phyloP scores from a whole-genome alignment of 805 yeast species.

The Starmerella sirachaensis region DNA sequence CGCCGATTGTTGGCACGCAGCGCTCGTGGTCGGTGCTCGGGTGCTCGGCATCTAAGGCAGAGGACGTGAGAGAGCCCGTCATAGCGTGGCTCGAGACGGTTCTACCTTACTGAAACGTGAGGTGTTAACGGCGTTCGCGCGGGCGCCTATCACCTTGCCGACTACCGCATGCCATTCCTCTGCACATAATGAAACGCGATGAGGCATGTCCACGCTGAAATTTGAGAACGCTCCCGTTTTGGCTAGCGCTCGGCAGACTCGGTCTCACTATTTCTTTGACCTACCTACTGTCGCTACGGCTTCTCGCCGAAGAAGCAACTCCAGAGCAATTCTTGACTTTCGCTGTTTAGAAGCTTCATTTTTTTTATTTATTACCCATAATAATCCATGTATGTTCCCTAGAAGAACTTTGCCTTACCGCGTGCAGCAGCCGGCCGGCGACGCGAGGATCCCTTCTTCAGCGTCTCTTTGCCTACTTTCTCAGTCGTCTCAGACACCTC shows the following conservation, averaged over 20 bases:
- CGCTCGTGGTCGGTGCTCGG: slow-evolving; percentile 17
- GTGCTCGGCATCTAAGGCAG: slow-evolving; percentile 7
- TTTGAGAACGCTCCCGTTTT: no score
- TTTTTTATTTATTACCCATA: background rate
- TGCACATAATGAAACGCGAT: no score
- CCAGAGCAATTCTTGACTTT: no score
- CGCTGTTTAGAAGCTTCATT: background rate
- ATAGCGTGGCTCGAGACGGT: slow-evolving; percentile 13
- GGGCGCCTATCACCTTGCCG: no score
- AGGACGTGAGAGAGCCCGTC: slow-evolving; percentile 5
- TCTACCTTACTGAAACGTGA: slow-evolving; percentile 5
- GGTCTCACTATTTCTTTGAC: background rate
- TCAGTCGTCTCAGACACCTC: slow-evolving; percentile 18
- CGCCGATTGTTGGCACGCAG: slow-evolving; percentile 10
- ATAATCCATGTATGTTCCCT: background rate
- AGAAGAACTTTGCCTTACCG: slow-evolving; percentile 21
- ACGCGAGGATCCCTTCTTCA: slow-evolving; percentile 20
- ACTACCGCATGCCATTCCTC: no score
- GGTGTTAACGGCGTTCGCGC: background rate
- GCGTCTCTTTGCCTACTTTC: slow-evolving; percentile 3
- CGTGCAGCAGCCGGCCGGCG: slow-evolving; percentile 20
- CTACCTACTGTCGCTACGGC: background rate
- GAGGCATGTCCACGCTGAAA: no score
- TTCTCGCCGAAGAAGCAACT: background rate
- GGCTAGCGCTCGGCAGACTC: no score